phyloP scores from a whole-genome alignment of 2,329 filamentous ascomycete genomes.

The Exutisphaerella laricina region DNA sequence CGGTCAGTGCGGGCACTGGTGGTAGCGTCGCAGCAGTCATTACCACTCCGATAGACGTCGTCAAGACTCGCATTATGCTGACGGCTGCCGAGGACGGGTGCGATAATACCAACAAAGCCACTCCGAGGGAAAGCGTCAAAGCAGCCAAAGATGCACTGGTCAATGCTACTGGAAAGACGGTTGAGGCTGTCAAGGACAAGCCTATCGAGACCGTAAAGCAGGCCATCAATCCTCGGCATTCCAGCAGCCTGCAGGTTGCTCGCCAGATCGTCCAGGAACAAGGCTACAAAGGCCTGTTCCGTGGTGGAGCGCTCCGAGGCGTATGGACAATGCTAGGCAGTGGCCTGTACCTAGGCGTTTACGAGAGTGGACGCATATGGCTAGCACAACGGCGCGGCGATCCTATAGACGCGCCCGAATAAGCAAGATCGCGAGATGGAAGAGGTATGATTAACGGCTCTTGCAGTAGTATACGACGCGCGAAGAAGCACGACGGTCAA shows the following conservation, averaged over 20 bases:
- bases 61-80: conserved; percentile 88
- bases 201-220: conserved; percentile 31
- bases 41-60: conserved; percentile 85
- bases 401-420: conserved; percentile 31
- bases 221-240: conserved; percentile 29
- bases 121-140: conserved; percentile 13
- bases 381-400: conserved; percentile 43
- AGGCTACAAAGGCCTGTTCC: conserved; percentile 69
- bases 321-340: conserved; percentile 79
- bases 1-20: conserved; percentile 64
- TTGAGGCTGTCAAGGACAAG: conserved; percentile 29
- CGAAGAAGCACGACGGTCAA: no score
- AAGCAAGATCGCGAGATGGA: conserved; percentile 13
- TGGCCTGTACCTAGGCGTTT: conserved; percentile 78
- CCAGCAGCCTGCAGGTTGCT: conserved; percentile 54
- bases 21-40: conserved; percentile 69
- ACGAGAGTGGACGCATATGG: conserved; percentile 67
- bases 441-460: no score
- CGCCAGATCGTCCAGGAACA: conserved; percentile 59
- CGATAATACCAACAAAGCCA: conserved; percentile 7
- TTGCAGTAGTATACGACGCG: no score
- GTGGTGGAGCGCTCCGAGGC: conserved; percentile 66
- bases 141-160: conserved; percentile 26
- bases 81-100: conserved; percentile 43
- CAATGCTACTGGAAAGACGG: conserved; percentile 40